A percentile compares a stretch with the other conserved stretches of the same genome.
These are phyloP conservation scores for Solanum virginianum DNA, from an alignment of 257 asterid species.

Conservation along the genomic window DNA sequence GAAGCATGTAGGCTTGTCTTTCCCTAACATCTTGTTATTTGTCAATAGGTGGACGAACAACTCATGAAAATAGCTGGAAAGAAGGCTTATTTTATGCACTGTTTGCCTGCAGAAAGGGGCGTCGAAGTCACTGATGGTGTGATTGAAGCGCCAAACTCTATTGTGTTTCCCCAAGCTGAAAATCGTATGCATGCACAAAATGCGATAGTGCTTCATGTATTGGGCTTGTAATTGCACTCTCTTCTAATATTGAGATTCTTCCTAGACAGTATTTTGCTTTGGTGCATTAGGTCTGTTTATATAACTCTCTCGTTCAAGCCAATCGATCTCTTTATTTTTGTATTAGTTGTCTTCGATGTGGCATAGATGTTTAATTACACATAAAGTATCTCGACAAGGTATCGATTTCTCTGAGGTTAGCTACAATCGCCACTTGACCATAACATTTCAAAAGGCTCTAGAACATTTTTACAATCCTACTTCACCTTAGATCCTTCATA, in stretches of 20 bases:
- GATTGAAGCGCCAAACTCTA: constrained; percentile 75
- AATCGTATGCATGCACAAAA: constrained; percentile 95
- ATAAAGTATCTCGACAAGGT: neutral
- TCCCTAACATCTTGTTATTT: neutral
- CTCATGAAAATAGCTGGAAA: constrained; percentile 84
- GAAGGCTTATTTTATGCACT: constrained; percentile 79
- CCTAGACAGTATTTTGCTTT: neutral
- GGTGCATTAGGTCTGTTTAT: neutral
- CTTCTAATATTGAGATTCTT: neutral
- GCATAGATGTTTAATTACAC: neutral
- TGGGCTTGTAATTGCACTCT: constrained; percentile 36
- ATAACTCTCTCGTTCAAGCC: neutral
- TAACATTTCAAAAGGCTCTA: too few species aligned
- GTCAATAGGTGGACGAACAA: constrained; percentile 65
- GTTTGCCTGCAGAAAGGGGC: constrained; percentile 89
- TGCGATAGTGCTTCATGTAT: constrained; percentile 85
- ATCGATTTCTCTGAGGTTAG: neutral
- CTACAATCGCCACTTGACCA: neutral
- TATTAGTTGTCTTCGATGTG: neutral
- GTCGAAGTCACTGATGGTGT: constrained; percentile 72
- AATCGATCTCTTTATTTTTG: neutral
- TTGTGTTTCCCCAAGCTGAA: constrained; percentile 85
- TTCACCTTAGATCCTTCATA: neutral
- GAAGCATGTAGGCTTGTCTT: neutral
- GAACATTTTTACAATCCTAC: neutral